Conservation (phyloP, 176 grass and related monocot genomes). For the Pontederia paniculata region DNA sequence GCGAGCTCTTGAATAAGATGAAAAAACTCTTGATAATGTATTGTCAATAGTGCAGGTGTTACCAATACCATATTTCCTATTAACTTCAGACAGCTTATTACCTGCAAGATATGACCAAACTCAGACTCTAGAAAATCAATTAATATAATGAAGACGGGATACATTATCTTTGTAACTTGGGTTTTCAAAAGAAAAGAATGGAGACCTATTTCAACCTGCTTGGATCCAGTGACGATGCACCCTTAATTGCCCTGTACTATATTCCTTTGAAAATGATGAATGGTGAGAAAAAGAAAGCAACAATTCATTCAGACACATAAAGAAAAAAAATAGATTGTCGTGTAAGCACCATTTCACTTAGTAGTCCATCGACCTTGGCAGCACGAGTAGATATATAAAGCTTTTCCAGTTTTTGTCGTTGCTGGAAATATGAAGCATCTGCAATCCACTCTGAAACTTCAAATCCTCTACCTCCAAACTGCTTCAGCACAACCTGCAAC, state of each 20-base stretch:
- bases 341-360: background rate
- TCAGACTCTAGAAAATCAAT: background rate
- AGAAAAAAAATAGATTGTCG: background rate
- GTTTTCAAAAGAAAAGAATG: constrained; percentile 2
- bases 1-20: constrained; percentile 37
- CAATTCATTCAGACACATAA: too few species aligned
- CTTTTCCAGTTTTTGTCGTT: constrained; percentile 74
- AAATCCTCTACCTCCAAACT: constrained; percentile 55
- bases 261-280: constrained; percentile 97
- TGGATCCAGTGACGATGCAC: constrained; percentile 84
- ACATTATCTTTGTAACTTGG: constrained; percentile 5
- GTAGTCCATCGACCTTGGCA: constrained; percentile 3
- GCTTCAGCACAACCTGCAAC: constrained; percentile 77
- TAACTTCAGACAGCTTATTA: constrained; percentile 78
- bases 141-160: background rate
- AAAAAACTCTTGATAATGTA: constrained; percentile 75
- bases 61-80: constrained; percentile 71
- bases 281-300: too few species aligned
- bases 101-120: constrained; percentile 29
- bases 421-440: constrained; percentile 62
- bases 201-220: constrained; percentile 89
- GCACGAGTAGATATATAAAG: constrained; percentile 69
- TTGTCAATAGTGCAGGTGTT: constrained; percentile 75
- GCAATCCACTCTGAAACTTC: constrained; percentile 49
- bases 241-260: constrained; percentile 81